Base-by-base conservation (phyloP, 2,329 filamentous ascomycete species). In the Penicillium brevicompactum region DNA sequence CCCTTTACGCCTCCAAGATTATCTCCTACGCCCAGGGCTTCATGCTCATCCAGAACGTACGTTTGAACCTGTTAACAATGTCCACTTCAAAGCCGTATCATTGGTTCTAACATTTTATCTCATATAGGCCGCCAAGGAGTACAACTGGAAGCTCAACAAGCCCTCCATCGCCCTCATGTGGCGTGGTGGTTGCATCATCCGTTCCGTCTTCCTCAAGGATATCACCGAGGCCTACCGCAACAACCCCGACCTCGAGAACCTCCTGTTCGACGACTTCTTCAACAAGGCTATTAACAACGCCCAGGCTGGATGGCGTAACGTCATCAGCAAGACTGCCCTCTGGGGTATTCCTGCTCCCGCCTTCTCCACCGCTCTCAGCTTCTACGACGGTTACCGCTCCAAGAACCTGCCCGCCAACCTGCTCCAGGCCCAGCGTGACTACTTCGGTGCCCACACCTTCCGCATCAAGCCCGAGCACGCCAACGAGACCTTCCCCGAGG, bases 121-220 rank as follows among this genome's bases (percentile, higher is more conserved):
- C 50, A 51, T 43, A 55, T 67, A 94, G 90, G 93, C 94, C 68
- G 94, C 93, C 78, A 92, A 89, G 80, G 91, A 97, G 78, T 99
- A 95, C 83, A 79, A 81, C 69, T 99, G 94, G 94, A 97, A 97
- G 86, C 89, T 99, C 69, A 97, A 99, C 89, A 97, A 97, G 89
- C 94, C 94, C 65, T 96, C 95, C 70, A 99, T 99, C 73, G 94
- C 94, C 69, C 89, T 99, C 75, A 99, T 99, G 94, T 99, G 94
- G 94, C 91, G 94, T 77, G 94, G 94, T 82, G 94, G 94, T 69
- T 99, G 94, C 86, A 99, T 99, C 72, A 99, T 99, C 82, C 93
- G 94, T 78, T 97, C 94, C 65, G 94, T 99, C 74, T 99, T 99
- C 91, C 83, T 99, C 66, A 97, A 97, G 88, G 93, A 99, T 78